These are phyloP conservation scores for Yamadazyma tumulicola DNA, from an alignment of 805 yeast genomes.

Conservation along the genomic window DNA sequence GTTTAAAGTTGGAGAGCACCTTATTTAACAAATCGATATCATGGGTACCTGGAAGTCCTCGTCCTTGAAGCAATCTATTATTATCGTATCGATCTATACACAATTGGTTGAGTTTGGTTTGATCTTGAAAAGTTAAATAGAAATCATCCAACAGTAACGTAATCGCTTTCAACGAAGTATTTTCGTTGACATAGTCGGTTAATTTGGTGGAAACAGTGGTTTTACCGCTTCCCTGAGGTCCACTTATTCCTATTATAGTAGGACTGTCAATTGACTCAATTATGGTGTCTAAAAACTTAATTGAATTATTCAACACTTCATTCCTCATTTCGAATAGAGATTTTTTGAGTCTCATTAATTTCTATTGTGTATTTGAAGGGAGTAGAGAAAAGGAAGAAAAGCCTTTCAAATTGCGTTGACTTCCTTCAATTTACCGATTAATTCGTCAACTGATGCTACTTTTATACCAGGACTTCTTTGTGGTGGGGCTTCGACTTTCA, in stretches of 20 bases:
- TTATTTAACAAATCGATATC: constrained; percentile 50
- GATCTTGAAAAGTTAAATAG: constrained; percentile 67
- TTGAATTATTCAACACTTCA: background rate
- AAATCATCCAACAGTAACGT: constrained; percentile 82
- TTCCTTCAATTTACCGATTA: constrained; percentile 74
- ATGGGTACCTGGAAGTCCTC: constrained; percentile 96
- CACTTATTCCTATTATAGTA: constrained; percentile 44
- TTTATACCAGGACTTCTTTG: constrained; percentile 76
- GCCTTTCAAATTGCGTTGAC: constrained; percentile 54
- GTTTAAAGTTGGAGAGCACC: constrained; percentile 32
- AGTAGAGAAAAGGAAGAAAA: background rate
- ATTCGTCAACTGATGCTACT: constrained; percentile 78
- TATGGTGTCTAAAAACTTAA: constrained; percentile 1
- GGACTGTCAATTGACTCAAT: background rate
- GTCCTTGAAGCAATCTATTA: constrained; percentile 62
- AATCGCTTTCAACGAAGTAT: constrained; percentile 6
- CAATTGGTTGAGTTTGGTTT: constrained; percentile 38
- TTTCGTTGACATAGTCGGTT: constrained; percentile 22
- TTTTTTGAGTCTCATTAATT: too few species aligned
- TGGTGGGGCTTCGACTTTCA: constrained; percentile 83
- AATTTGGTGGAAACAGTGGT: constrained; percentile 51
- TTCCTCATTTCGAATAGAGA: too few species aligned
- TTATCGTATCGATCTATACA: constrained; percentile 23
- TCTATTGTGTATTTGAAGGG: too few species aligned
- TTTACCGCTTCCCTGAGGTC: constrained; percentile 83